Base-by-base conservation (phyloP, 1,284 basidiomycete genomes). In the Austroboletus niveus region DNA sequence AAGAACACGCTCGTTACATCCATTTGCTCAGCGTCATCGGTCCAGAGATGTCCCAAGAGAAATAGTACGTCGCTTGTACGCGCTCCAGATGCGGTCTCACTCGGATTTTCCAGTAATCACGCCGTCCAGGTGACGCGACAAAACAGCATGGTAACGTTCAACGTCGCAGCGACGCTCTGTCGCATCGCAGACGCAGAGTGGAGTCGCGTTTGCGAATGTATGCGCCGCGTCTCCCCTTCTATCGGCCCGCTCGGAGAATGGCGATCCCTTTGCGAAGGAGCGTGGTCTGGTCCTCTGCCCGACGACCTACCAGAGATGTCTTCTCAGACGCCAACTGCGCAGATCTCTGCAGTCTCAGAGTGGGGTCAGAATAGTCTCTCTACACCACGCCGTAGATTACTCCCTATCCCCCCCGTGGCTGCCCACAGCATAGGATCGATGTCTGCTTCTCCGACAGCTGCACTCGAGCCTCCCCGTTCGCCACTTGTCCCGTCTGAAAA, bases 111-210 rank as follows among this genome's bases (percentile, higher is more conserved):
- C 58, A 90, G 87, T 60, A 84, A 88, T 44, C 89, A 91, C 63
- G 69, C 82, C 1, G 62, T 84, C 0, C 71, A 75, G 36, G 76
- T 89, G 22, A 82, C 81, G 5, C 80, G 85, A 61, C 75, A 78
- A 41, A 85, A 89, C 56, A 75, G 73, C 4, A 59, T 75, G 2
- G 79, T 80, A 0, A 82, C 82, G 3, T 83, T 81, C 51, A 77
- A 66, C 51, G 73, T 88, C 11, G 85, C 86, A 2, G 80, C 82
- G 0, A 79, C 75, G 53, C 71, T 90, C 11, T 76, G 84, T 15
- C 77, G 85, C 32, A 71, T 90, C 15, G 87, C 87, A 2, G 88
- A 91, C 55, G 82, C 83, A 2, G 85, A 89, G 69, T 91, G 89
- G 88, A 62, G 78, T 32, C 80, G 81, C 35, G 72, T 79, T n/a